Evolutionary conservation across 768 basidiomycete genomes (phyloP), one percentile per base, ranked within the genome.

Genomic region (Boletales sp.): DNA sequence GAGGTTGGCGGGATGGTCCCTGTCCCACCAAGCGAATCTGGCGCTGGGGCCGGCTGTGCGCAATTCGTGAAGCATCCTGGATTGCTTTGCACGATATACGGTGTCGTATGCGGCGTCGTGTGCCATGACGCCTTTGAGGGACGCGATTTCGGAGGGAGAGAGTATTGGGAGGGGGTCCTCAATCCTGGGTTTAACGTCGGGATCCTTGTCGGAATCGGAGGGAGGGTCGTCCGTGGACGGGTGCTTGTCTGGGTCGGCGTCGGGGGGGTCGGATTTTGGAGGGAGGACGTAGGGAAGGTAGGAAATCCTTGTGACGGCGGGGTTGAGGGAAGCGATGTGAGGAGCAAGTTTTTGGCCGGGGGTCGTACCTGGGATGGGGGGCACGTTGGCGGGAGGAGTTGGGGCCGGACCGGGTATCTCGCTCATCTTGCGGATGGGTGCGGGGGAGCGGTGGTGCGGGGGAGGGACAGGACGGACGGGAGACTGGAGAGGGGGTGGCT

Each of bases 11-110:
- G 65, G 67, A 52, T 50, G 64, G 56, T 78, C 81, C 61, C 79
- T 80, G 68, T 86, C 84, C 76, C 81, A 86, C 84, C 85, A 87
- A 56, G 72, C 73, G 8, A 71, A 60, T 31, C 69, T 63, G 40
- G 69, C 71, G 45, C 71, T 77, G 19, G 76, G 72, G 30, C 76
- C 66, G 5, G 72, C 74, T 2, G 59, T 61, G 32, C 72, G 68
- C 36, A 75, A 51, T 67, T 86, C 86, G 30, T 75, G 74, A 17
- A 60, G 57, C 74, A 79, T 78, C 21, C 80, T 72, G 17, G 72
- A 71, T 48, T 77, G 74, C 76, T 81, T 83, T 43, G 65, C 66
- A 45, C 74, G 73, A 52, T 71, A 74, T 8, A 70, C 60, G 5
- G 57, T 68, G 30, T 85, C 81, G 54, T 87, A 84, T 1, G 66